phyloP scores from a whole-genome alignment of 495 filamentous ascomycete species.

The Penicillium roqueforti region DNA sequence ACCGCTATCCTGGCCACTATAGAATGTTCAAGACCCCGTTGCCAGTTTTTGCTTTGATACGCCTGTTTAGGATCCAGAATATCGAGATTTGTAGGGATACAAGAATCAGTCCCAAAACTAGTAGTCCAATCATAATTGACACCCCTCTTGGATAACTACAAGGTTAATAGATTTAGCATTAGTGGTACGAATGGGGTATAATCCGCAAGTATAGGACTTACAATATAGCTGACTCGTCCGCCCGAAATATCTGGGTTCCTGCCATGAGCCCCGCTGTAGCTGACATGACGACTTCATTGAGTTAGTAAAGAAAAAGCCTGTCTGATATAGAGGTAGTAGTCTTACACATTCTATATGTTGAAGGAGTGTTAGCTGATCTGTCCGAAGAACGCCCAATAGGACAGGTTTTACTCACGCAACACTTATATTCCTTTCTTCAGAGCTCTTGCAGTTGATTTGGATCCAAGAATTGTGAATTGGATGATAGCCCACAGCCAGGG shows the following conservation, averaged over 20 bases:
- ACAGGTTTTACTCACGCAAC: constrained; percentile 24
- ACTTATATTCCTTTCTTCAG: constrained; percentile 28
- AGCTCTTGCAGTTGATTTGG: constrained; percentile 25
- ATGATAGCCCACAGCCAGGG: constrained; percentile 32
- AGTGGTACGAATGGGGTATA: background rate
- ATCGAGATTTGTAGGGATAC: background rate
- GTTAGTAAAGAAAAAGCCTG: constrained; percentile 1
- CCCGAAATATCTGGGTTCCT: constrained; percentile 30
- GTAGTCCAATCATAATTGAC: constrained; percentile 24
- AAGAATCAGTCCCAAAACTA: constrained; percentile 13
- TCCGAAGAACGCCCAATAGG: background rate
- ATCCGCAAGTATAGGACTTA: background rate
- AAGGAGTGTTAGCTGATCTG: background rate
- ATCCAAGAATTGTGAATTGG: constrained; percentile 37
- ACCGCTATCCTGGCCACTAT: background rate
- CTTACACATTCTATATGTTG: constrained; percentile 29
- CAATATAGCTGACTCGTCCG: constrained; percentile 18
- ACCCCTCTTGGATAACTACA: constrained; percentile 23
- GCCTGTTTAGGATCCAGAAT: background rate
- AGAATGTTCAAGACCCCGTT: background rate
- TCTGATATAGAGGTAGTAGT: background rate
- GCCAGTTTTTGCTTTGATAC: background rate
- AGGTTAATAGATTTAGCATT: background rate
- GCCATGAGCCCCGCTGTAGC: constrained; percentile 30
- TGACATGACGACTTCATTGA: constrained; percentile 24